Base-by-base conservation (phyloP, 1,284 basidiomycete species). In the Vanrija pseudolonga region DNA sequence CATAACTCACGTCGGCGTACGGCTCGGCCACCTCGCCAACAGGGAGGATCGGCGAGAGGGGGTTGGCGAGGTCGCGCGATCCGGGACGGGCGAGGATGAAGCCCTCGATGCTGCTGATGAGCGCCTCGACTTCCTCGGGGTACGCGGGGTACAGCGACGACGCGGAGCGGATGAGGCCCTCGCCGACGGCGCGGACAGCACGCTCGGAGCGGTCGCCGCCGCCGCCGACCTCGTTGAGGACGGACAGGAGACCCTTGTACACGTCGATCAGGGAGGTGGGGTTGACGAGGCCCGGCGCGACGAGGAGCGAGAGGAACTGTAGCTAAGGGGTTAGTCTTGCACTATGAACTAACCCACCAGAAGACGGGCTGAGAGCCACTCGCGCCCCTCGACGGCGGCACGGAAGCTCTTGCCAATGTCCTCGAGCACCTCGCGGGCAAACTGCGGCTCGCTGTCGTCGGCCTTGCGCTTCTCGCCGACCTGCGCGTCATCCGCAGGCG, bases 331-430 rank as follows among this genome's bases (percentile, higher is more conserved):
- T 56, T 41, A 43, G 9, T 22, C 15, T n/a, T 4, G 24, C 14
- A 11, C 8, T 41, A 19, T n/a, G 38, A 49, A 17, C 0, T 18
- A 15, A 80, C 89, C 73, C 69, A 94, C 91, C 63, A 86, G 88
- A 64, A 92, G 80, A 53, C 92, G 82, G 38, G 88, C 86, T 62
- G 92, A 88, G 65, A 90, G 81, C 93, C 92, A 96, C 55, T 88
- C 84, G 20, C 91, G 78, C 61, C 87, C 88, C 76, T 94, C 90
- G 26, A 95, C 80, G 69, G 86, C 89, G 3, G 82, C 80, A 64
- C 92, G 88, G 72, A 95, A 94, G 2, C 86, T 85, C 71, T 87
- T 89, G 81, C 85, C 88, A 53, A 92, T 85, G 66, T 96, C 90
- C 63, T 92, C 87, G 22, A 94, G 76, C n/a, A 95, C 81, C 48